Percentiles rank a stretch among this genome's conserved stretches.
These are phyloP conservation scores for Aspergillus eucalypticola DNA, from an alignment of 2,329 filamentous ascomycete species.

Conservation along the genomic window DNA sequence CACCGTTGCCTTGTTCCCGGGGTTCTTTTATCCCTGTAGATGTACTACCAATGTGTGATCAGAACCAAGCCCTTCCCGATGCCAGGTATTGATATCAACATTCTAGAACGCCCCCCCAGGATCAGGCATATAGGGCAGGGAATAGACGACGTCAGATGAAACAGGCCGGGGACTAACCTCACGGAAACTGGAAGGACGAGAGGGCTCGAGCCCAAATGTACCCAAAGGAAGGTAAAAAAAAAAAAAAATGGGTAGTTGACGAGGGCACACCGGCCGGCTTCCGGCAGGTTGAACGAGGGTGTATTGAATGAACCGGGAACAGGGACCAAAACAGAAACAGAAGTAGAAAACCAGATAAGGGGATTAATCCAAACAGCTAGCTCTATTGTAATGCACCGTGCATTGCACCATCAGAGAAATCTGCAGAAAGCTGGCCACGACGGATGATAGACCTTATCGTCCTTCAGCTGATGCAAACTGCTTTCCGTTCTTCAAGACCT, in stretches of 20 bases:
- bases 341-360: not conserved
- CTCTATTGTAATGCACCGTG: not conserved
- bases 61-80: not conserved
- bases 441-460: conserved; percentile 2
- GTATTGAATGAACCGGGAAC: too few species aligned
- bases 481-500: conserved; percentile 12
- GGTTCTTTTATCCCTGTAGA: conserved; percentile 3
- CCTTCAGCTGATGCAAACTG: not conserved
- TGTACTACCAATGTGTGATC: not conserved
- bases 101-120: conserved; percentile 1
- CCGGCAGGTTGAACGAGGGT: too few species aligned
- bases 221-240: not conserved
- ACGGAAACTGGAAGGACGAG: not conserved
- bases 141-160: conserved; percentile 2
- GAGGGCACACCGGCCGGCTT: not conserved
- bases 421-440: not conserved
- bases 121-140: not conserved
- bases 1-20: not conserved
- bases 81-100: conserved; percentile 5
- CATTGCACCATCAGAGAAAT: not conserved
- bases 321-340: not conserved
- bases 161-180: not conserved
- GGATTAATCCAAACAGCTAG: not conserved
- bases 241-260: not conserved
- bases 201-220: not conserved